Conservation (phyloP, 495 filamentous ascomycete species). For the Opeltia flavorubescens region DNA sequence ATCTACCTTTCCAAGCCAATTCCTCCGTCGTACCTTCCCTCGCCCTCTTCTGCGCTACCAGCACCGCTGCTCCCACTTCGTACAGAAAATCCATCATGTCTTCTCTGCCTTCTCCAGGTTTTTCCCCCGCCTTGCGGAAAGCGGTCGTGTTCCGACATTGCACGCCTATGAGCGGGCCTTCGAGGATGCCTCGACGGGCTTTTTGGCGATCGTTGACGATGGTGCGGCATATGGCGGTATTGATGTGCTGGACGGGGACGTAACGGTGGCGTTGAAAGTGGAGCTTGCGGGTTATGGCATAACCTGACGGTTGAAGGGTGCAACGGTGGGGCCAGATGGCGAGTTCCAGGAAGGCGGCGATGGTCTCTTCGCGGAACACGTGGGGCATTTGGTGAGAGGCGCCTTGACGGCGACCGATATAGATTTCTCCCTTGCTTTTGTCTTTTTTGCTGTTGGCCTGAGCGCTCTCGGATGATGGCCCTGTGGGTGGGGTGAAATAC, state of each 20-base stretch:
- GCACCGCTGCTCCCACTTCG: conserved; percentile 59
- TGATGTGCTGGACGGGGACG: conserved; percentile 33
- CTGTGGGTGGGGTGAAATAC: conserved; percentile 20
- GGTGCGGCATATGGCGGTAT: conserved; percentile 47
- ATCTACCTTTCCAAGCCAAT: conserved; percentile 57
- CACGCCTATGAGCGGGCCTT: conserved; percentile 53
- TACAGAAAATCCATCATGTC: conserved; percentile 55
- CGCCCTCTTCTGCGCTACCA: conserved; percentile 70
- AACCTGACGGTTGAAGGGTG: conserved; percentile 46
- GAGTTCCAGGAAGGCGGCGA: conserved; percentile 63
- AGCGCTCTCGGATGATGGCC: neutral
- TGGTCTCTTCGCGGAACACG: conserved; percentile 53
- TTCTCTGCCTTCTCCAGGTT: conserved; percentile 33
- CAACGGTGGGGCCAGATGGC: conserved; percentile 69
- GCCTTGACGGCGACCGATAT: conserved; percentile 42
- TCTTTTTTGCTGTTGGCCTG: neutral
- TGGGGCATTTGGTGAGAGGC: conserved; percentile 62
- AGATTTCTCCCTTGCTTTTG: conserved; percentile 13
- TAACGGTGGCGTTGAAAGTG: conserved; percentile 38
- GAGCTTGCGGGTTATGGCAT: conserved; percentile 40
- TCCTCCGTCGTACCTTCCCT: conserved; percentile 54
- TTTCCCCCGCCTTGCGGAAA: conserved; percentile 29
- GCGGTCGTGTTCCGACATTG: conserved; percentile 44
- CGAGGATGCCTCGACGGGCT: conserved; percentile 59
- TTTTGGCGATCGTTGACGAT: conserved; percentile 51